A percentile compares a stretch with the other conserved stretches of the same genome.
phyloP scores from a whole-genome alignment of 2,329 filamentous ascomycete genomes.

The Monilinia aucupariae region DNA sequence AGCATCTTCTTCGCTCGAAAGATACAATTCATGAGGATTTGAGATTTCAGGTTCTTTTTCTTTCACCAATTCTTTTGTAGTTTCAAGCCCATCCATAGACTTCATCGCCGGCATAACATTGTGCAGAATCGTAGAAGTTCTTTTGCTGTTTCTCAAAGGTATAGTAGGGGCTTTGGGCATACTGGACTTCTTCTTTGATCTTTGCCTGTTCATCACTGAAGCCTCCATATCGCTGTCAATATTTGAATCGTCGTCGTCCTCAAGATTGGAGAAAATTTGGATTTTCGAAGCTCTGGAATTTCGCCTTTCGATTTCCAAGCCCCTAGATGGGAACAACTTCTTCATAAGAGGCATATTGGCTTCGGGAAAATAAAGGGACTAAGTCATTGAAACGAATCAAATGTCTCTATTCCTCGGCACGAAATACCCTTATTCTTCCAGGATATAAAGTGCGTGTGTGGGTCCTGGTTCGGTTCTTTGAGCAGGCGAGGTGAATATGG shows the following conservation, averaged over 20 bases:
- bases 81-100: conserved; percentile 24
- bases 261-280: conserved; percentile 25
- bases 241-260: conserved; percentile 25
- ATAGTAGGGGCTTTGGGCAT: conserved; percentile 26
- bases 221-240: conserved; percentile 32
- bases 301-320: conserved; percentile 17
- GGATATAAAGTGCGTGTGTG: conserved; percentile 16
- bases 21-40: conserved; percentile 53
- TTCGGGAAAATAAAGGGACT: conserved; percentile 12
- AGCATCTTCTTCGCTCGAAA: conserved; percentile 61
- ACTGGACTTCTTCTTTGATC: conserved; percentile 25
- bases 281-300: conserved; percentile 16
- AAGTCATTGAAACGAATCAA: conserved; percentile 9
- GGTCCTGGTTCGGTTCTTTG: not conserved
- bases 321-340: conserved; percentile 24
- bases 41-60: conserved; percentile 15
- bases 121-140: conserved; percentile 28
- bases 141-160: conserved; percentile 28
- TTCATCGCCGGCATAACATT: conserved; percentile 30
- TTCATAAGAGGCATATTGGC: conserved; percentile 28
- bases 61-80: conserved; percentile 22
- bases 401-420: conserved; percentile 7
- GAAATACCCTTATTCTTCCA: conserved; percentile 9
- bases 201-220: conserved; percentile 24
- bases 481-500: not conserved